Percentiles rank a stretch among this genome's conserved stretches.
These are phyloP conservation scores for Orobanche coerulescens DNA, from an alignment of 257 asterid species.

Conservation along the genomic window DNA sequence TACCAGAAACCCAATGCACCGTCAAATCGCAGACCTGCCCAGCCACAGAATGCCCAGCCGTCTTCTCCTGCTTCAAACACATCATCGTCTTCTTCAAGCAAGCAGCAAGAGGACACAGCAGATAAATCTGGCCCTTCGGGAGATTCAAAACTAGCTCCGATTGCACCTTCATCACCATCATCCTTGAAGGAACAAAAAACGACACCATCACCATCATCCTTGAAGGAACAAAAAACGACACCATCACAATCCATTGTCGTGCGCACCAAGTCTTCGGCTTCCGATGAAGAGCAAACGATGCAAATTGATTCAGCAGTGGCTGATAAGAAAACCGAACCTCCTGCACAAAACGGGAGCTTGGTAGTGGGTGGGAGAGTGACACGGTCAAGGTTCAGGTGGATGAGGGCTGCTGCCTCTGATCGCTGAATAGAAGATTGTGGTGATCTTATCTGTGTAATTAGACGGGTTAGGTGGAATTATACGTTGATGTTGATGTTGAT, in stretches of 20 bases:
- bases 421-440: constrained; percentile 8
- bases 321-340: constrained; percentile 26
- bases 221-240: constrained; percentile 41
- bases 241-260: constrained; percentile 28
- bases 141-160: constrained; percentile 27
- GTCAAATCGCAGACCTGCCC: constrained; percentile 29
- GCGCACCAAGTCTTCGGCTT: constrained; percentile 26
- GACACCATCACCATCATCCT: constrained; percentile 32
- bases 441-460: constrained; percentile 15
- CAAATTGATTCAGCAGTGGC: constrained; percentile 32
- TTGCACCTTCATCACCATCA: constrained; percentile 30
- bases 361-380: constrained; percentile 41
- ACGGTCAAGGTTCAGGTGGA: constrained; percentile 42
- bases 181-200: constrained; percentile 37
- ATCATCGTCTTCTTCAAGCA: constrained; percentile 44
- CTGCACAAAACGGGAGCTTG: constrained; percentile 23
- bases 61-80: constrained; percentile 31
- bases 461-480: constrained; percentile 17
- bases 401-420: constrained; percentile 23
- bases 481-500: constrained; percentile 21
- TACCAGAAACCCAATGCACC: constrained; percentile 28
- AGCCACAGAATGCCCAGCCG: constrained; percentile 31
- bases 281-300: constrained; percentile 35
- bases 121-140: constrained; percentile 39
- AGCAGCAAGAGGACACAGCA: constrained; percentile 34